Base-by-base conservation (phyloP, 2,329 filamentous ascomycete genomes). In the Thielaviopsis euricoi region DNA sequence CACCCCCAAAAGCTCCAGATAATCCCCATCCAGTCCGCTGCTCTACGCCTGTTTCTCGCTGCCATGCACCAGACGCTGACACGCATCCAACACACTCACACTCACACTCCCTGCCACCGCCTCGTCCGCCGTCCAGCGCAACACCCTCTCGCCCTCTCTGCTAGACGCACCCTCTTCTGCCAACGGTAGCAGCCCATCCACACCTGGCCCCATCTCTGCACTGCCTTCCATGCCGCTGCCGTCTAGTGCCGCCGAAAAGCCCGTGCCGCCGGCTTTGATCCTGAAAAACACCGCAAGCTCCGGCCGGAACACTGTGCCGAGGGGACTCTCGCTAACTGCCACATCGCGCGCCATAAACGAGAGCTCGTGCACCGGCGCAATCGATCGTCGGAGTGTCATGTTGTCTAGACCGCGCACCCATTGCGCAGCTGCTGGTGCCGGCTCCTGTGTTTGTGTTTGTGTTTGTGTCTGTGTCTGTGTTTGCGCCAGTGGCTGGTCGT, bases 71-170 rank as follows among this genome's bases (percentile, higher is more conserved):
- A 57, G 21, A 3, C 51, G 51, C 49, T 26, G 51, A 15, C 55
- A 57, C 55, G 50, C 55, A 21, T 57, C 49, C 17, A 57, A 46
- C 17, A 57, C 40, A 12, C 53, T 43, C 13, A 37, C n/a, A 25
- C 22, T 23, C 10, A 5, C 37, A 12, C 53, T 43, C 13, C 53
- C n/a, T 26, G 40, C 40, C 10, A 5, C 37, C 22, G 19, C 22
- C 19, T 43, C 40, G 19, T 50, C 26, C 9, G 26, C 26, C 33
- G 19, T 40, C 51, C 51, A 52, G 23, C 25, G 29, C 37, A 43
- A 43, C 37, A 43, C 15, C 37, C 15, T n/a, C 13, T 43, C 37
- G 13, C 17, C 13, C 37, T 43, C 17, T 15, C 7, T n/a, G 17
- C 37, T 43, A 15, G 37, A 15, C 37, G 7, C 37, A 15, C 13